phyloP scores from a whole-genome alignment of 2,329 filamentous ascomycete species.

The Teratosphaeria zuluensis region DNA sequence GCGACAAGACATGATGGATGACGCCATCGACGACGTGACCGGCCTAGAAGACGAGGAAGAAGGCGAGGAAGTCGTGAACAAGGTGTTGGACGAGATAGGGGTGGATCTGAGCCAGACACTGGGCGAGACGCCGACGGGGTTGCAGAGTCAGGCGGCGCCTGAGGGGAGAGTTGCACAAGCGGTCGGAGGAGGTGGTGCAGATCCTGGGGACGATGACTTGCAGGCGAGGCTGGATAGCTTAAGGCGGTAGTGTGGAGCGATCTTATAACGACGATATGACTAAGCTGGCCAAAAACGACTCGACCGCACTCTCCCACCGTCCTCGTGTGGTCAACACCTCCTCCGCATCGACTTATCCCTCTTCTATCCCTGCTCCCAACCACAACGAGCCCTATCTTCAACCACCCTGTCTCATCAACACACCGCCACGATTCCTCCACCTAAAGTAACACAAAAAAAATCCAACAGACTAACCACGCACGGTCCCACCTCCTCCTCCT shows the following conservation, averaged over 20 bases:
- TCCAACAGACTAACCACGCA: too few species aligned
- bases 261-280: background rate
- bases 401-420: too few species aligned
- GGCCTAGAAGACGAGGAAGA: constrained; percentile 87
- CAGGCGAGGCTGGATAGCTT: constrained; percentile 89
- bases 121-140: constrained; percentile 77
- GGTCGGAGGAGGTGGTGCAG: constrained; percentile 48
- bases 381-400: too few species aligned
- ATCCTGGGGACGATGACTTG: constrained; percentile 70
- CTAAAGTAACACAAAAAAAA: too few species aligned
- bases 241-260: constrained; percentile 20
- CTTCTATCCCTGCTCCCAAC: too few species aligned
- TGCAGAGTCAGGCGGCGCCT: constrained; percentile 62
- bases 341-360: too few species aligned
- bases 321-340: too few species aligned
- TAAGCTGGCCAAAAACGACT: too few species aligned
- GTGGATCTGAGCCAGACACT: constrained; percentile 87
- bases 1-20: constrained; percentile 98
- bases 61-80: constrained; percentile 91
- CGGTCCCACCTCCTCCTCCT: too few species aligned
- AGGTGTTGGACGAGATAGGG: constrained; percentile 93
- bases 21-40: constrained; percentile 94
- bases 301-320: too few species aligned
- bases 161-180: constrained; percentile 80
- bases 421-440: too few species aligned